These are phyloP conservation scores for Copromyces sp. DNA, from an alignment of 495 filamentous ascomycete species.

Conservation along the genomic window DNA sequence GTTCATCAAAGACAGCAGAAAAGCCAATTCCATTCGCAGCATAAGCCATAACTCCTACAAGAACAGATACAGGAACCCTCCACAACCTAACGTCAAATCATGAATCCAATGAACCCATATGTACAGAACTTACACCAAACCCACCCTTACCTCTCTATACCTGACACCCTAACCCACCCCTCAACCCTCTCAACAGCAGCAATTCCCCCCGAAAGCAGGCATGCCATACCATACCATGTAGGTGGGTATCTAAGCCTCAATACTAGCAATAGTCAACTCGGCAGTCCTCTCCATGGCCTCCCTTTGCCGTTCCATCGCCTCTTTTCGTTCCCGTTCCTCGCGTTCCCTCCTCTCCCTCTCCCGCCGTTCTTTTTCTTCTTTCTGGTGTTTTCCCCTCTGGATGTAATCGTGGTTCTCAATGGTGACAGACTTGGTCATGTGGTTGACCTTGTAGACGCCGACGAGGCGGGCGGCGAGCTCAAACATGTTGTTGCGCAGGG, in stretches of 20 bases:
- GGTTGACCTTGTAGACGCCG: constrained; percentile 98
- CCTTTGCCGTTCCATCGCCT: not conserved
- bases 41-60: not conserved
- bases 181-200: too few species aligned
- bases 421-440: constrained; percentile 98
- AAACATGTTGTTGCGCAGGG: constrained; percentile 98
- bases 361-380: not conserved
- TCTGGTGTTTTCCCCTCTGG: not conserved
- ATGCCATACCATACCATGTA: too few species aligned
- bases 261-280: not conserved
- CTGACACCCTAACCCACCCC: not conserved
- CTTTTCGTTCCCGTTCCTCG: not conserved
- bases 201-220: too few species aligned
- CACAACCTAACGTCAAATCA: not conserved
- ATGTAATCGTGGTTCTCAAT: constrained; percentile 80
- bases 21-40: not conserved
- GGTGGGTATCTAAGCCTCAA: not conserved
- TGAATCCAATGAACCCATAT: not conserved
- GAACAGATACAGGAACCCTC: not conserved
- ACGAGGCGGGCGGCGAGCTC: constrained; percentile 89
- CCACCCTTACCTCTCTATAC: not conserved
- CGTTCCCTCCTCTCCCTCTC: not conserved
- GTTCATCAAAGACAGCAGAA: not conserved
- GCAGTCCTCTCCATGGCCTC: not conserved
- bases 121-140: not conserved